Evolutionary conservation across 2,329 filamentous ascomycete species (phyloP).

Genomic region (Cordyceps javanica): DNA sequence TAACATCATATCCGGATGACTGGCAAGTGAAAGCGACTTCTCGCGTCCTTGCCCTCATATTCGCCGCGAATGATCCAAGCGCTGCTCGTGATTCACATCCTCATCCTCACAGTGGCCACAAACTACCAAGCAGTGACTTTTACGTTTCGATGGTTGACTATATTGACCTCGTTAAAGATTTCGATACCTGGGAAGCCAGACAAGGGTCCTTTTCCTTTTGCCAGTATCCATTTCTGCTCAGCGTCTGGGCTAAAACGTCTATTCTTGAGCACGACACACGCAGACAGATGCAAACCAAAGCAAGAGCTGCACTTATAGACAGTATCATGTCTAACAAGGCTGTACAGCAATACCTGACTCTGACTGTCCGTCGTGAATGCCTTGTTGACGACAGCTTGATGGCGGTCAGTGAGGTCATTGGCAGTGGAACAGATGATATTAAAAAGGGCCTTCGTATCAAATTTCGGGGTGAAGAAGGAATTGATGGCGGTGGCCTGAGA

Average conservation of each 20-base stretch:
- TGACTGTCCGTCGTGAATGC: slow-evolving; percentile 77
- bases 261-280: slow-evolving; percentile 84
- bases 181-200: slow-evolving; percentile 78
- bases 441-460: slow-evolving; percentile 85
- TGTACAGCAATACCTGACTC: slow-evolving; percentile 69
- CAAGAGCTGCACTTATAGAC: slow-evolving; percentile 84
- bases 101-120: slow-evolving; percentile 46
- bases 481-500: slow-evolving; percentile 81
- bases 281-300: slow-evolving; percentile 83
- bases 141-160: slow-evolving; percentile 85
- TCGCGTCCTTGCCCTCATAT: slow-evolving; percentile 72
- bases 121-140: slow-evolving; percentile 76
- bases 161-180: slow-evolving; percentile 77
- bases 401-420: slow-evolving; percentile 77
- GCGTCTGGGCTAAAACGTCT: slow-evolving; percentile 86
- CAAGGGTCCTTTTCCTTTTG: slow-evolving; percentile 77
- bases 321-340: slow-evolving; percentile 71
- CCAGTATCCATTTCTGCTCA: slow-evolving; percentile 86
- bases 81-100: slow-evolving; percentile 25
- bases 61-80: slow-evolving; percentile 66
- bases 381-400: slow-evolving; percentile 83
- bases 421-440: slow-evolving; percentile 73
- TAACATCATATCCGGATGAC: slow-evolving; percentile 67
- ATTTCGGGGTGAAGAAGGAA: slow-evolving; percentile 82
- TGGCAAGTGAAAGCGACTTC: slow-evolving; percentile 85